Conservation (phyloP, 352 stramenopile genomes). For the Pythium biforme region DNA sequence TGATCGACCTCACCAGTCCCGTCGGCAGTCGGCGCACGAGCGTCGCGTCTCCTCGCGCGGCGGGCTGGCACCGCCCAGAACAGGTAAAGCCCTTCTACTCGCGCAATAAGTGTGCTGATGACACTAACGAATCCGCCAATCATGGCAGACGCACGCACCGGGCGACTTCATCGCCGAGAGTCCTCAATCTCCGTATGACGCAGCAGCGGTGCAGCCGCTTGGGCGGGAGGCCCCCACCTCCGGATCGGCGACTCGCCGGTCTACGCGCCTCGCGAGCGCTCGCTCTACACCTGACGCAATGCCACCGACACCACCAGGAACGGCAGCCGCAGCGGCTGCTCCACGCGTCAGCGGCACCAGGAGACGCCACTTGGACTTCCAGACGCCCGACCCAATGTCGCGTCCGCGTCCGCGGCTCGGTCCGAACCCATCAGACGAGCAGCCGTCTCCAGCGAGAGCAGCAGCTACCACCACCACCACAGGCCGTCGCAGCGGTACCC, state of each 20-base stretch:
- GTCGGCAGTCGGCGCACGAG: slow-evolving; percentile 13
- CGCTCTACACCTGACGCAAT: not conserved
- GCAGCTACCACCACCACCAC: no score
- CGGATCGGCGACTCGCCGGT: not conserved
- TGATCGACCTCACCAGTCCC: slow-evolving; percentile 70
- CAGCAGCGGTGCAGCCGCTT: not conserved
- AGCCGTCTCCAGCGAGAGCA: not conserved
- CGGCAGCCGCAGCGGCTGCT: not conserved
- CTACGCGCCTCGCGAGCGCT: not conserved
- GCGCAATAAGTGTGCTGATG: no score
- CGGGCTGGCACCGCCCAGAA: not conserved
- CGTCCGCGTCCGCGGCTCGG: slow-evolving; percentile 24
- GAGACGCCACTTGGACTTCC: slow-evolving; percentile 44
- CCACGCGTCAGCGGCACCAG: slow-evolving; percentile 8
- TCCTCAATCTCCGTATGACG: slow-evolving; percentile 31
- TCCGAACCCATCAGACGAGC: slow-evolving; percentile 17
- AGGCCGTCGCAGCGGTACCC: not conserved
- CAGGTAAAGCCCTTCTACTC: not conserved
- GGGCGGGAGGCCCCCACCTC: slow-evolving; percentile 4
- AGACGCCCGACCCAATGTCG: slow-evolving; percentile 14
- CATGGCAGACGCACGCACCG: slow-evolving; percentile 9
- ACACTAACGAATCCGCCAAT: not conserved
- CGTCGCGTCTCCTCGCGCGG: slow-evolving; percentile 1
- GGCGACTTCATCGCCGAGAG: slow-evolving; percentile 65
- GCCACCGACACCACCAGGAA: not conserved